These are phyloP conservation scores for Mortierella sp. DNA, from an alignment of 371 early-diverging fungal species.

Conservation along the genomic window DNA sequence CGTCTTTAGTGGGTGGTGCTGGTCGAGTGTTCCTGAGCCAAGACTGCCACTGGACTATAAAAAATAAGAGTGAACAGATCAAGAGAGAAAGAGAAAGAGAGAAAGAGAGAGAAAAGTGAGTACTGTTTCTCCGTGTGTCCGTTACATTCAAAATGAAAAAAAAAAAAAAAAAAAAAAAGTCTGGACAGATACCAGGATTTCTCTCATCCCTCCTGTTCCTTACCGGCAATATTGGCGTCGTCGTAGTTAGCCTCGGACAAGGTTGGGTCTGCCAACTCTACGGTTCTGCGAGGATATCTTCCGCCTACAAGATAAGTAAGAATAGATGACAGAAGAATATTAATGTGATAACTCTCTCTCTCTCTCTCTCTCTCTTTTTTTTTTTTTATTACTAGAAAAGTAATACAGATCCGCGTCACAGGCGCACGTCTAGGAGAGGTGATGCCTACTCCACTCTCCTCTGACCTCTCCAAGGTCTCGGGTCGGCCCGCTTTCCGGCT, in stretches of 20 bases:
- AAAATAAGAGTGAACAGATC: background rate
- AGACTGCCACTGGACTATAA: conserved; percentile 74
- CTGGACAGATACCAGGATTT: conserved; percentile 6
- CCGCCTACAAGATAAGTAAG: conserved; percentile 26
- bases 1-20: conserved; percentile 65
- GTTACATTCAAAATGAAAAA: background rate
- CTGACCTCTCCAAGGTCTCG: conserved; percentile 55
- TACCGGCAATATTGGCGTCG: conserved; percentile 68
- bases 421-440: no score
- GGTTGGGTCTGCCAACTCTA: conserved; percentile 41
- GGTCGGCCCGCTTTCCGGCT: conserved; percentile 52
- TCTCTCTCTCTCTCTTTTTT: no score
- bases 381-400: no score
- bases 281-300: conserved; percentile 43
- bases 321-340: background rate
- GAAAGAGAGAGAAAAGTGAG: background rate
- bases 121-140: no score
- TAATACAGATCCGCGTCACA: no score
- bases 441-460: conserved; percentile 45
- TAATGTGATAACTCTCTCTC: no score
- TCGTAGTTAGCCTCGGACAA: conserved; percentile 54
- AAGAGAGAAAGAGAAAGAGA: background rate
- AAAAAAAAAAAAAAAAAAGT: background rate
- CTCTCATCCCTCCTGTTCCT: no score
- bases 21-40: conserved; percentile 76